Conservation (phyloP, 176 grass and related monocot species). For the Tillandsia fasciculata region DNA sequence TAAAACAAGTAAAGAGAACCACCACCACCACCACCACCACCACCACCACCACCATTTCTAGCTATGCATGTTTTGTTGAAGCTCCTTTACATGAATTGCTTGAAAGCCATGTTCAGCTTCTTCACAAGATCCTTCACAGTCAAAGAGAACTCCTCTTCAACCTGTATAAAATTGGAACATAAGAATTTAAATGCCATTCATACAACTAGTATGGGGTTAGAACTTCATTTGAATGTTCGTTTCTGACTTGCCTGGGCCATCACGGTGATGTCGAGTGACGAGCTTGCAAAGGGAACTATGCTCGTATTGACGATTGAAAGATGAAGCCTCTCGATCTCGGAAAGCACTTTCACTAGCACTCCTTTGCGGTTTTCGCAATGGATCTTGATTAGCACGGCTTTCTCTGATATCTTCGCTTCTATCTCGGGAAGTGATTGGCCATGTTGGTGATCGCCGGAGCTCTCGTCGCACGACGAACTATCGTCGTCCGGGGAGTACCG, state of each 20-base stretch:
- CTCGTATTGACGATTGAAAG: conserved; percentile 17
- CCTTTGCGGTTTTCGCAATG: conserved; percentile 23
- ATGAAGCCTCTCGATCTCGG: conserved; percentile 24
- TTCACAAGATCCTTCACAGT: conserved; percentile 20
- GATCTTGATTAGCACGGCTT: conserved; percentile 23
- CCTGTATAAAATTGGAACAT: conserved; percentile 2
- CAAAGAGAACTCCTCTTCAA: conserved; percentile 18
- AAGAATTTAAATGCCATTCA: not conserved
- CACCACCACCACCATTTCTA: no score
- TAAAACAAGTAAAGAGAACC: no score
- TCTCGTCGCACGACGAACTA: conserved; percentile 1
- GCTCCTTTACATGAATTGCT: conserved; percentile 1
- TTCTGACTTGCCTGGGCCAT: conserved; percentile 22
- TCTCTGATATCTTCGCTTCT: conserved; percentile 11
- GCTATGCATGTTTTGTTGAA: no score
- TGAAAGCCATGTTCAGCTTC: conserved; percentile 16
- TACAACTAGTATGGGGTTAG: not conserved
- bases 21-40: no score
- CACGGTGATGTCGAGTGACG: conserved; percentile 20
- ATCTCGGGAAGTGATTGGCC: conserved; percentile 7
- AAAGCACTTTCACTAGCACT: conserved; percentile 16
- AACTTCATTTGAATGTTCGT: not conserved
- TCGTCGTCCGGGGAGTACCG: conserved; percentile 9
- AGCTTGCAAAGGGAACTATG: conserved; percentile 19
- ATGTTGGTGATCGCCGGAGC: not conserved